phyloP scores from a whole-genome alignment of 208 protist species.

The Trypanosoma lewisi region DNA sequence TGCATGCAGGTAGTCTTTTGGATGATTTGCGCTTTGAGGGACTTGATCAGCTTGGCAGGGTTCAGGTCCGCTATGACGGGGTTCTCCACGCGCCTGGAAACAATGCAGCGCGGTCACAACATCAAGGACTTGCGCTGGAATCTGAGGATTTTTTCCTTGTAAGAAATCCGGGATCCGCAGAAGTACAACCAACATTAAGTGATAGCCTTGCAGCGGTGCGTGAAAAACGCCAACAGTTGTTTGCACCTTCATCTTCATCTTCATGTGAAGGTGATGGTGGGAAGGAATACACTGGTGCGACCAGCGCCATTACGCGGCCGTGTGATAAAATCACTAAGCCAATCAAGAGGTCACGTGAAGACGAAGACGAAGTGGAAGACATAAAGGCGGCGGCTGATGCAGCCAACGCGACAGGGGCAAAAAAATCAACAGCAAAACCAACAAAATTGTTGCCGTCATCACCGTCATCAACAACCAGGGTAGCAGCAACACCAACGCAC shows the following conservation, averaged over 20 bases:
- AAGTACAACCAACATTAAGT: conserved; percentile 8
- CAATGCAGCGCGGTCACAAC: not conserved
- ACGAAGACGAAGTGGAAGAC: not conserved
- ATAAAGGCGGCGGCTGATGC: not conserved
- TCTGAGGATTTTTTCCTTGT: conserved; percentile 39
- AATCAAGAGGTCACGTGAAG: not conserved
- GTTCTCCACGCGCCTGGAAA: not conserved
- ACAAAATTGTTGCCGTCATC: not conserved
- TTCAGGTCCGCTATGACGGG: conserved; percentile 37
- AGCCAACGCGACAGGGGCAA: not conserved
- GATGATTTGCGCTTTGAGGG: conserved; percentile 34
- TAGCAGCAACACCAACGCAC: not conserved
- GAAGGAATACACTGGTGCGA: not conserved
- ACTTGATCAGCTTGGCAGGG: conserved; percentile 57
- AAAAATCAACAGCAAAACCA: not conserved
- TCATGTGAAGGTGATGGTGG: not conserved
- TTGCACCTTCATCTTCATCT: not conserved
- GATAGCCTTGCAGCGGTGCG: conserved; percentile 16
- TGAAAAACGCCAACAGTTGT: conserved; percentile 6
- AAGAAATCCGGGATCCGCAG: not conserved
- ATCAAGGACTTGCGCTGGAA: conserved; percentile 42
- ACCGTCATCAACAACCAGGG: not conserved
- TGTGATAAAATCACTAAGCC: not conserved
- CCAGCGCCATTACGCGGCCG: not conserved
- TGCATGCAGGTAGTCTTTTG: conserved; percentile 58